phyloP scores from a whole-genome alignment of 2,329 filamentous ascomycete genomes.

The Aaosphaeria arxii region DNA sequence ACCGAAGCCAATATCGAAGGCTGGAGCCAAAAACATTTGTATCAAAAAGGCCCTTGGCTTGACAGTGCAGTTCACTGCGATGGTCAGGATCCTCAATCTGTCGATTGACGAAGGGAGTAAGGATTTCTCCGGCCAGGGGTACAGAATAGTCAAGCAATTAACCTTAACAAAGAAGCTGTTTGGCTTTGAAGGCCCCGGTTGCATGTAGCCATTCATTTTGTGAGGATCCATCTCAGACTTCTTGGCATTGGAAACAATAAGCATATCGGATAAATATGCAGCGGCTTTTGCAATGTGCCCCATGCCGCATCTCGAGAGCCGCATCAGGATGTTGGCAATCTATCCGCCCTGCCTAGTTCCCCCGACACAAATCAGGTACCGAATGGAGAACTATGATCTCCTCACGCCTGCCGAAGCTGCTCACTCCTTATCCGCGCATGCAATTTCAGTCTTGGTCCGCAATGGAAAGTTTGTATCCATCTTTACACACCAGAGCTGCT shows the following conservation, averaged over 20 bases:
- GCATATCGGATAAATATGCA: constrained; percentile 7
- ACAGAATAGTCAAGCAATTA: constrained; percentile 4
- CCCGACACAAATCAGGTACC: constrained; percentile 9
- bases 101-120: constrained; percentile 1
- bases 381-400: not conserved
- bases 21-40: constrained; percentile 2
- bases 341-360: constrained; percentile 4
- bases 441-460: no score
- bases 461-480: no score
- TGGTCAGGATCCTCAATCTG: constrained; percentile 9
- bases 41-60: constrained; percentile 4
- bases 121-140: constrained; percentile 12
- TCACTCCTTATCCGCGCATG: no score
- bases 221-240: not conserved
- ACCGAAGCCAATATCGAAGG: constrained; percentile 2
- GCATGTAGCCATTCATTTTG: no score
- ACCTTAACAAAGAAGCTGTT: constrained; percentile 11
- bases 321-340: constrained; percentile 11
- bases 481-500: no score
- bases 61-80: not conserved
- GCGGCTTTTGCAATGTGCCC: constrained; percentile 4
- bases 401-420: not conserved
- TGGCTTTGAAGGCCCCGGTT: constrained; percentile 8
- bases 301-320: constrained; percentile 8
- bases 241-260: constrained; percentile 2